phyloP scores from a whole-genome alignment of 352 stramenopile genomes.

The Aphanomyces euteiches region DNA sequence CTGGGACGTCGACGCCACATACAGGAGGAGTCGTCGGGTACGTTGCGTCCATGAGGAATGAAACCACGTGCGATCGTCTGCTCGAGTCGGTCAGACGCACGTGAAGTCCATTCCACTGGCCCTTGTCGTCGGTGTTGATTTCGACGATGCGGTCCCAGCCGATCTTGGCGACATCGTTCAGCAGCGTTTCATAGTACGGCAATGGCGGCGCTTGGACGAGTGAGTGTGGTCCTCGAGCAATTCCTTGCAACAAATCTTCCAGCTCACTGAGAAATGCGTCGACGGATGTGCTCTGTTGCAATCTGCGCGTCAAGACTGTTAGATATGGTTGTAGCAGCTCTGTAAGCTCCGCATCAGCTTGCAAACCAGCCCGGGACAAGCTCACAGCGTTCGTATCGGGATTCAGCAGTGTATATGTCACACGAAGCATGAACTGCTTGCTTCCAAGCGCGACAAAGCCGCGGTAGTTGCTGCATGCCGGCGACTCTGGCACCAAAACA shows the following conservation, averaged over 20 bases:
- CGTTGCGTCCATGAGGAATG: constrained; percentile 21
- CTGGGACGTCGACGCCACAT: constrained; percentile 21
- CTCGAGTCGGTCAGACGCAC: constrained; percentile 15
- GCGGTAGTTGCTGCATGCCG: background rate
- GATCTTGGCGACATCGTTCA: constrained; percentile 13
- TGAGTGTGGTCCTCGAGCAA: background rate
- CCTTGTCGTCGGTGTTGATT: constrained; percentile 21
- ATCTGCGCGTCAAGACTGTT: background rate
- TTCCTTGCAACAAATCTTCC: background rate
- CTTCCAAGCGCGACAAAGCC: background rate
- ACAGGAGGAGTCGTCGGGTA: constrained; percentile 21
- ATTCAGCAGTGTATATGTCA: background rate
- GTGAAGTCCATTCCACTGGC: constrained; percentile 27
- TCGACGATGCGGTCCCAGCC: constrained; percentile 27
- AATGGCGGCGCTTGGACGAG: constrained; percentile 11
- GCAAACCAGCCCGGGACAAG: constrained; percentile 1
- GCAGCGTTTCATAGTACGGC: constrained; percentile 19
- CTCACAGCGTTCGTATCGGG: background rate
- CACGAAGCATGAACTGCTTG: background rate
- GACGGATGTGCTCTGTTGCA: constrained; percentile 24
- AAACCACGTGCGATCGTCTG: constrained; percentile 17
- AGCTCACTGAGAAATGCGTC: constrained; percentile 20
- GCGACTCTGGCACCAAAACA: background rate
- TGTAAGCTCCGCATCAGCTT: constrained; percentile 8
- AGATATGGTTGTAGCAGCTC: constrained; percentile 14